phyloP scores from a whole-genome alignment of 1,284 basidiomycete species.

The Austroboletus novae-zelandiae region DNA sequence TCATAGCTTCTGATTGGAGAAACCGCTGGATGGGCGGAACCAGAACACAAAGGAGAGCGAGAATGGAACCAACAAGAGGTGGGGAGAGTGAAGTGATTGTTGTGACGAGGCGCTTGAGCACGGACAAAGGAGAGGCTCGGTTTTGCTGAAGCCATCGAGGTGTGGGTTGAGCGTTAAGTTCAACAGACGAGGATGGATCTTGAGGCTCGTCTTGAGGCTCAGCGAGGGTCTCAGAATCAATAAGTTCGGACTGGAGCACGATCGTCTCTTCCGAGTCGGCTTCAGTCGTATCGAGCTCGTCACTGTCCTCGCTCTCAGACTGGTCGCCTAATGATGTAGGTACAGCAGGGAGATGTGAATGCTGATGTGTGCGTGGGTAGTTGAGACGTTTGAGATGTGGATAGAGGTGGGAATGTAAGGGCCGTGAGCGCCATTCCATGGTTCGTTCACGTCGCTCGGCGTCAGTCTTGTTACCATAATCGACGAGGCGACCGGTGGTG shows the following conservation, averaged over 20 bases:
- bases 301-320: conserved; percentile 24
- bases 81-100: conserved; percentile 19
- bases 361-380: not conserved
- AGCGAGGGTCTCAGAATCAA: conserved; percentile 2
- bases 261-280: conserved; percentile 25
- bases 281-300: conserved; percentile 19
- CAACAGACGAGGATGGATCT: not conserved
- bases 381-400: not conserved
- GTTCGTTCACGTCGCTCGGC: not conserved
- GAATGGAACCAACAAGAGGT: conserved; percentile 78
- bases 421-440: not conserved
- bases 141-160: conserved; percentile 6
- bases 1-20: conserved; percentile 55
- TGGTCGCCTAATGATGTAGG: conserved; percentile 24
- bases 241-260: conserved; percentile 4
- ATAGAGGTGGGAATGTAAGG: conserved; percentile 1
- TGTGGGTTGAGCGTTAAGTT: not conserved
- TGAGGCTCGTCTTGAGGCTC: not conserved
- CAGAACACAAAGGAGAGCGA: conserved; percentile 81
- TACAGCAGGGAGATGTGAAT: conserved; percentile 22
- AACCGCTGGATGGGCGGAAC: conserved; percentile 71
- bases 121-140: not conserved
- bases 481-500: conserved; percentile 7
- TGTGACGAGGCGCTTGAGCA: not conserved
- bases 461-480: conserved; percentile 5